Evolutionary conservation across 139 green algal genomes (phyloP), one percentile per base, ranked within the genome.

Genomic region (Raphidocelis subcapitata): DNA sequence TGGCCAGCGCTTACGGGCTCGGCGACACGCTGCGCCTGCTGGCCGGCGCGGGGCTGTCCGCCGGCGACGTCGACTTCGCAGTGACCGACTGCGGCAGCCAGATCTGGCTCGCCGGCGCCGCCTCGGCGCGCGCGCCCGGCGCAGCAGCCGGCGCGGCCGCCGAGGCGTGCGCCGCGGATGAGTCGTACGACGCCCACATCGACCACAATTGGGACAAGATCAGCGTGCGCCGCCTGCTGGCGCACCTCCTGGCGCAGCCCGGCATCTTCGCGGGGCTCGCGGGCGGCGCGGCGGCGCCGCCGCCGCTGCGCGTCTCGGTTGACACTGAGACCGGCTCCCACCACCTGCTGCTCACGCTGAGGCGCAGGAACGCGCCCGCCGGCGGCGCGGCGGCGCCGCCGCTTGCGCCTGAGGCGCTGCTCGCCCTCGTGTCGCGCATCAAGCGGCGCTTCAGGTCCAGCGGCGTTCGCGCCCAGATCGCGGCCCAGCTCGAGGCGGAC

Each of bases 201-300:
- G 83, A 89, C 52, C 72, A 51, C 49, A 67, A 81, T 12, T 93
- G 88, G 86, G 87, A 90, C 52, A 14, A 60, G 35, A 33, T 67
- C 3, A 60, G 47, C 23, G 72, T 78, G 36, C 56, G 72, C 51
- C 52, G 72, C 21, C 51, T 78, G 51, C 62, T 78, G 37, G 52
- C 62, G 12, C 72, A 78, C 35, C 64, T 52, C 63, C n/a, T 78
- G 28, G 35, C 28, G 18, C 46, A 77, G 72, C 26, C 37, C 24
- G 69, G 69, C 62, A 65, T 77, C 61, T 28, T 77, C 5, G 47
- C 62, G 26, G 29, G 32, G 16, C n/a, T 49, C 26, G 62, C 28
- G n/a, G 35, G 47, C 23, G 36, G 59, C 20, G 65, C 65, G 21
- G 64, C 36, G 65, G 29, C 15, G 21, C 21, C 28, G 36, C 35